phyloP scores from a whole-genome alignment of 768 basidiomycete genomes.

The Phylloporus arenicola region DNA sequence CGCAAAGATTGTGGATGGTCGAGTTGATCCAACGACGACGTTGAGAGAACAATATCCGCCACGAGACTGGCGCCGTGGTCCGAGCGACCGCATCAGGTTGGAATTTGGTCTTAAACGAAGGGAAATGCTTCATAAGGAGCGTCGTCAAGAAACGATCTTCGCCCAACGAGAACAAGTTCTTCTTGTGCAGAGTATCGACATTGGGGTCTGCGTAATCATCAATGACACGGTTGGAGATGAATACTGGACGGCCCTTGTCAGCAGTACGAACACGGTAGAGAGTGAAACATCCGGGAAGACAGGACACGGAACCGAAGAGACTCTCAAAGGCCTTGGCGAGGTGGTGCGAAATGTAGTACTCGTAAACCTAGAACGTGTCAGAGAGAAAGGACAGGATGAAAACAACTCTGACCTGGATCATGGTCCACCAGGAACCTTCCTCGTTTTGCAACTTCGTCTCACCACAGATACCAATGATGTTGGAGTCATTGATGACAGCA shows the following conservation, averaged over 20 bases:
- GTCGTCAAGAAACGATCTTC: slow-evolving; percentile 72
- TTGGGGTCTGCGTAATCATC: slow-evolving; percentile 63
- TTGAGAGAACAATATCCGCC: slow-evolving; percentile 58
- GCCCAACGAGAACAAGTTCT: slow-evolving; percentile 63
- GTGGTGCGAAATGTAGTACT: slow-evolving; percentile 66
- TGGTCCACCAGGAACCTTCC: slow-evolving; percentile 69
- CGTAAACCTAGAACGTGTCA: slow-evolving; percentile 45
- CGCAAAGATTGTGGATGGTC: slow-evolving; percentile 63
- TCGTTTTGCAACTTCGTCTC: slow-evolving; percentile 67
- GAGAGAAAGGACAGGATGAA: neutral
- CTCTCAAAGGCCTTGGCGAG: slow-evolving; percentile 66
- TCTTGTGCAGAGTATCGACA: slow-evolving; percentile 68
- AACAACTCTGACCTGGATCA: slow-evolving; percentile 52
- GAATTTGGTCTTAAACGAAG: slow-evolving; percentile 65
- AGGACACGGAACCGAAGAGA: slow-evolving; percentile 64
- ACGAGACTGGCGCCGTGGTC: slow-evolving; percentile 60
- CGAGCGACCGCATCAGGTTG: slow-evolving; percentile 57
- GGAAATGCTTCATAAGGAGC: slow-evolving; percentile 66
- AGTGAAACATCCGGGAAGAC: slow-evolving; percentile 72
- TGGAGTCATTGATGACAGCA: slow-evolving; percentile 50
- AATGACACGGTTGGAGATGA: slow-evolving; percentile 67
- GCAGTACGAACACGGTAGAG: slow-evolving; percentile 65
- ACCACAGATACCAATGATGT: slow-evolving; percentile 64
- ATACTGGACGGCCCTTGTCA: slow-evolving; percentile 67
- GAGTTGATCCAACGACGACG: slow-evolving; percentile 74